A percentile compares a stretch with the other conserved stretches of the same genome.
Conservation (phyloP, 2,329 filamentous ascomycete species). For the Zymoseptoria tritici region DNA sequence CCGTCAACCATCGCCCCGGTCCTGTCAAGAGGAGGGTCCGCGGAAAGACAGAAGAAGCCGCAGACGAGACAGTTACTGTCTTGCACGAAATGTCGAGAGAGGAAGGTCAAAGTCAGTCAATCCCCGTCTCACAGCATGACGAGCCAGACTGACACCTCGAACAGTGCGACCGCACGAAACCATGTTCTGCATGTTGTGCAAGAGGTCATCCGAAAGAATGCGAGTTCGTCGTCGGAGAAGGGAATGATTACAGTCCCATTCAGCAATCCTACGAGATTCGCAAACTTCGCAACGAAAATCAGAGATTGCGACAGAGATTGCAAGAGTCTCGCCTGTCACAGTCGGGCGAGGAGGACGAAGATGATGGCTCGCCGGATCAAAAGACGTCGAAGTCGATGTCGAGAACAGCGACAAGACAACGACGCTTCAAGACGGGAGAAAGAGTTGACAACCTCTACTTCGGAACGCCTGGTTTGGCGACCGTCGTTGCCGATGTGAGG, state of each 20-base stretch:
- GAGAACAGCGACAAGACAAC: constrained; percentile 22
- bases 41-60: constrained; percentile 33
- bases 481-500: constrained; percentile 40
- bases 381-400: constrained; percentile 15
- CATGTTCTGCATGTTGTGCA: constrained; percentile 43
- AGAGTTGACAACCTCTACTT: constrained; percentile 43
- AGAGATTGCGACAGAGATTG: constrained; percentile 38
- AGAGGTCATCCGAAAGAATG: constrained; percentile 42
- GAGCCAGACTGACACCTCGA: not conserved
- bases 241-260: constrained; percentile 40
- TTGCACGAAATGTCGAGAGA: constrained; percentile 43
- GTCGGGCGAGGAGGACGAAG: constrained; percentile 34
- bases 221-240: constrained; percentile 39
- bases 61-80: constrained; percentile 40
- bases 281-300: constrained; percentile 40
- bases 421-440: constrained; percentile 34
- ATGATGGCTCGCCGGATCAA: constrained; percentile 23
- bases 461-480: constrained; percentile 43
- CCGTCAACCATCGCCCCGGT: constrained; percentile 7
- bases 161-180: constrained; percentile 44
- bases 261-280: constrained; percentile 43
- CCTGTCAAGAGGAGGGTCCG: constrained; percentile 11
- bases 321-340: constrained; percentile 24
- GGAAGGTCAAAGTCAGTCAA: constrained; percentile 40
- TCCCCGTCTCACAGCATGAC: constrained; percentile 1